Conservation (phyloP, 2,329 filamentous ascomycete species). For the Pestalotiopsis sp. region DNA sequence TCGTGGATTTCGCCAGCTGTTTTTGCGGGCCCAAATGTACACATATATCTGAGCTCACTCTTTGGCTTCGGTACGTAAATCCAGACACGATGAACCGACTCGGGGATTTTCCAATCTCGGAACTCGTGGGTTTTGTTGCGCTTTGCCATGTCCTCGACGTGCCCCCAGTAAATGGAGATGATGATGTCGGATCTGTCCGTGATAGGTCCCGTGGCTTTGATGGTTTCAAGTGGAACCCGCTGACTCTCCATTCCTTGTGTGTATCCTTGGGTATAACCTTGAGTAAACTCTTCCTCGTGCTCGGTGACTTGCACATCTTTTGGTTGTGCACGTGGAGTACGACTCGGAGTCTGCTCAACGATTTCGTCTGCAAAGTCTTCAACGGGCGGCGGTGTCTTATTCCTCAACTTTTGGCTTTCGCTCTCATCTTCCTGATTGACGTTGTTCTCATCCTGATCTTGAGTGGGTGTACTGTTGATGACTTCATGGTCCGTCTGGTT, state of each 20-base stretch:
- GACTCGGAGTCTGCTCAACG: slow-evolving; percentile 17
- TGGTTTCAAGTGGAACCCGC: slow-evolving; percentile 31
- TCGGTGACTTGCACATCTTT: slow-evolving; percentile 16
- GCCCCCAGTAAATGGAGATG: slow-evolving; percentile 60
- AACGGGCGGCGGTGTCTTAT: not conserved
- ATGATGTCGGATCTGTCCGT: slow-evolving; percentile 46
- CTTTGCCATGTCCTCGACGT: slow-evolving; percentile 50
- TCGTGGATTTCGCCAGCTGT: slow-evolving; percentile 50
- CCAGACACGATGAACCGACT: slow-evolving; percentile 63
- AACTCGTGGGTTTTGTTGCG: slow-evolving; percentile 58
- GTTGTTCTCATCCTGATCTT: not conserved
- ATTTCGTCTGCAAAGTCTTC: slow-evolving; percentile 9
- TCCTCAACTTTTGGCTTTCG: not conserved
- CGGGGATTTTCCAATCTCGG: slow-evolving; percentile 57
- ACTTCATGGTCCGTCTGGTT: slow-evolving; percentile 13
- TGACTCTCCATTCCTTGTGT: slow-evolving; percentile 35
- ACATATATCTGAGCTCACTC: slow-evolving; percentile 61
- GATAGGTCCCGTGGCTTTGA: slow-evolving; percentile 38
- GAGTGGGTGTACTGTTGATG: not conserved
- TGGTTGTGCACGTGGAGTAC: slow-evolving; percentile 15
- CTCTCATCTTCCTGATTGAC: not conserved
- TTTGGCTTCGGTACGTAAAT: slow-evolving; percentile 54
- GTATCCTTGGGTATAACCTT: slow-evolving; percentile 22
- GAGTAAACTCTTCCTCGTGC: not conserved
- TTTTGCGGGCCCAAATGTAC: slow-evolving; percentile 50